Base-by-base conservation (phyloP, 805 yeast species). In the Geotrichum ghanense region DNA sequence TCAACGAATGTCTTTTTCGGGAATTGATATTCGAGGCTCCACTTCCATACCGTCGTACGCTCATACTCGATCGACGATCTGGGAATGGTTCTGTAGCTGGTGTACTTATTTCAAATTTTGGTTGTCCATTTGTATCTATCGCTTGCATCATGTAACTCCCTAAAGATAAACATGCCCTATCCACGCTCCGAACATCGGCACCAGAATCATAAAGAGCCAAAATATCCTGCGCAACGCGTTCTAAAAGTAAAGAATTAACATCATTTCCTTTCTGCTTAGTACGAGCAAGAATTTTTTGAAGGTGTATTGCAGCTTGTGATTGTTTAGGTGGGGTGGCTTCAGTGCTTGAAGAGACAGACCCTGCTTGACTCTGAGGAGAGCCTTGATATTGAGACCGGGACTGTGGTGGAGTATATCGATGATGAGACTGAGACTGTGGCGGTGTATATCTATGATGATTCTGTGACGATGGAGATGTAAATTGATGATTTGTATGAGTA, bases 91-190 rank as follows among this genome's bases (percentile, higher is more conserved):
- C 37, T 6, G 19, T 31, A 12, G 5, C 16, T 16, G 37, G 37
- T 31, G 37, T 31, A 19, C 37, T 31, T 10, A 19, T 10, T 31
- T 31, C 37, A n/a, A 31, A 31, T 12, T 19, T 5, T 6, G 37
- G 37, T 31, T 19, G 10, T n/a, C 14, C 14, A 25, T 12, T 31
- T 16, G 37, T 31, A 6, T 31, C 37, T 6, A 31, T 6, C 10
- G 37, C 14, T 31, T 31, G 37, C 37, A 31, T 31, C 37, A 31
- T 31, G 14, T 31, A 31, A 31, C 37, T 31, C 5, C 37, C 37
- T 31, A 31, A 12, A 31, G 37, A 31, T 12, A 31, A 31, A 19
- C 37, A 31, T n/a, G 37, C 37, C 16, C 37, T 31, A 31, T 31
- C 37, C 5, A 31, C 37, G 14, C 37, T 31, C 16, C 37, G 10